Conservation (phyloP, 176 grass and related monocot species). For the Hyparrhenia diplandra region DNA sequence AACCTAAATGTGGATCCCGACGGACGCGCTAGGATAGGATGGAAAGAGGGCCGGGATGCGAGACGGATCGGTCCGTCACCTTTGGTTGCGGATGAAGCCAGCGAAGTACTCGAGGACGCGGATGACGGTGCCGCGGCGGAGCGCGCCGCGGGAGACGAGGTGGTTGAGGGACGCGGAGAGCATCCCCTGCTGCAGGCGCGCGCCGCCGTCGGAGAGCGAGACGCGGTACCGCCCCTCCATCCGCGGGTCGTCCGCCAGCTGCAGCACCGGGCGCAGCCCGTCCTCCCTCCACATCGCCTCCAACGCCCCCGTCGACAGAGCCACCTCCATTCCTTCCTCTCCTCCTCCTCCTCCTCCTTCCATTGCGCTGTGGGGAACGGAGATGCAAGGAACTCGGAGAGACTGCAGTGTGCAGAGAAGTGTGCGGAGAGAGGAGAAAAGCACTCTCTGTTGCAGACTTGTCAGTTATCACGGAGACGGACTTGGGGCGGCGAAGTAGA, state of each 20-base stretch:
- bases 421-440: too few species aligned
- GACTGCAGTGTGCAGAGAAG: too few species aligned
- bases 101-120: constrained; percentile 46
- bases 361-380: background rate
- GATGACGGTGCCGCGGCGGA: constrained; percentile 24
- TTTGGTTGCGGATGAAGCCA: background rate
- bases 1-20: too few species aligned
- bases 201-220: background rate
- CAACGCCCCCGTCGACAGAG: background rate
- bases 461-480: too few species aligned
- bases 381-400: too few species aligned
- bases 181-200: constrained; percentile 39
- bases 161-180: constrained; percentile 41
- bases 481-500: too few species aligned
- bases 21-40: too few species aligned
- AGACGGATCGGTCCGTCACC: background rate
- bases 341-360: background rate
- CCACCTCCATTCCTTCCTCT: too few species aligned
- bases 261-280: too few species aligned
- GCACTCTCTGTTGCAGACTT: fast-evolving
- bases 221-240: background rate
- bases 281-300: background rate
- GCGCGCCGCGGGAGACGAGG: constrained; percentile 15
- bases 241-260: too few species aligned
- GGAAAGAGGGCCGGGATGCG: too few species aligned